Percentiles rank a stretch among this genome's conserved stretches.
phyloP scores from a whole-genome alignment of 768 basidiomycete species.

The Pulveroboletus sp. region DNA sequence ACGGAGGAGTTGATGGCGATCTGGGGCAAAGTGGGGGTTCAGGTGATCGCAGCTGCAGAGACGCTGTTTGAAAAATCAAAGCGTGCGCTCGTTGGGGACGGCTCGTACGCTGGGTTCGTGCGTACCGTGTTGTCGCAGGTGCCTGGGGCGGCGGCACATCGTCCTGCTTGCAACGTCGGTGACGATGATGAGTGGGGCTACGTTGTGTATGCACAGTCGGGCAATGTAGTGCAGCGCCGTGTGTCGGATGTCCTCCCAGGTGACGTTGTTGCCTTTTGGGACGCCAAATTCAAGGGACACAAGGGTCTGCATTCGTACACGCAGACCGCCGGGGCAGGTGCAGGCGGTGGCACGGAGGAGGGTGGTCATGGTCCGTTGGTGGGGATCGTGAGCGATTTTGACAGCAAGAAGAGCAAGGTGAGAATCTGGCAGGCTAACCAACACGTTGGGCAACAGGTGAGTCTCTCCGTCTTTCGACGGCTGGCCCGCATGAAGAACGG shows the following conservation, averaged over 20 bases:
- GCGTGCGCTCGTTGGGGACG: constrained; percentile 76
- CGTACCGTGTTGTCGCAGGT: constrained; percentile 60
- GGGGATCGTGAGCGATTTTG: constrained; percentile 78
- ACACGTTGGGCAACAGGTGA: constrained; percentile 76
- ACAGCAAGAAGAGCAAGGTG: constrained; percentile 83
- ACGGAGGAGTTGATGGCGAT: constrained; percentile 65
- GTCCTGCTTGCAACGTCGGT: constrained; percentile 25
- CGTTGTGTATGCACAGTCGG: constrained; percentile 70
- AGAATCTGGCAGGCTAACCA: constrained; percentile 83
- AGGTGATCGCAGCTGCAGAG: constrained; percentile 66
- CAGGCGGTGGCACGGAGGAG: constrained; percentile 29
- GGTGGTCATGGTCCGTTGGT: constrained; percentile 46
- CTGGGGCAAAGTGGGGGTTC: constrained; percentile 71
- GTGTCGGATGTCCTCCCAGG: constrained; percentile 82
- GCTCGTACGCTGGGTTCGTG: constrained; percentile 78
- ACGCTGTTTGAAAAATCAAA: constrained; percentile 71
- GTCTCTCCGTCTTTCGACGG: constrained; percentile 29
- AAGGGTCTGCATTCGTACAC: constrained; percentile 77
- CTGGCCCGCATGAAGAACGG: constrained; percentile 29
- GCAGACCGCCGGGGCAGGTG: constrained; percentile 43
- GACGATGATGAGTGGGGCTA: constrained; percentile 53
- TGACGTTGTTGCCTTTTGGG: constrained; percentile 70
- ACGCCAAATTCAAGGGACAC: constrained; percentile 74
- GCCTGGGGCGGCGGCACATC: constrained; percentile 49
- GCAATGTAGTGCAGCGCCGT: constrained; percentile 60